Conservation (phyloP, 495 filamentous ascomycete species). For the Entonaema liquescens region DNA sequence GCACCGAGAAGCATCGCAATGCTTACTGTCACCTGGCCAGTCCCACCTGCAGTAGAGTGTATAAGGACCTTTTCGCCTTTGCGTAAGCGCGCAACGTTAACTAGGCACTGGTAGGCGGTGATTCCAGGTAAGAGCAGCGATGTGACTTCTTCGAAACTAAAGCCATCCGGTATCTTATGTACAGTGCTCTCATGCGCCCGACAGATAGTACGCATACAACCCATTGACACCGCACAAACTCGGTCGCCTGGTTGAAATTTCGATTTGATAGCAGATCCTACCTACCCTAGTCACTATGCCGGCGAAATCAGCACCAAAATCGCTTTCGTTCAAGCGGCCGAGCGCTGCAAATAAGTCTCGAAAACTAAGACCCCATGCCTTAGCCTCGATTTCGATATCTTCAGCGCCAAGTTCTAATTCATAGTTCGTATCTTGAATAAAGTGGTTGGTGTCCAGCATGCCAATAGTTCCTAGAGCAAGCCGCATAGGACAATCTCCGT, state of each 20-base stretch:
- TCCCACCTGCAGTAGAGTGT: background rate
- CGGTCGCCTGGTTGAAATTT: background rate
- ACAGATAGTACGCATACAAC: background rate
- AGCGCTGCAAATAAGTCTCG: background rate
- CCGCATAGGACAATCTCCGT: background rate
- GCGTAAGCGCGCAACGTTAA: background rate
- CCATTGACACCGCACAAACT: background rate
- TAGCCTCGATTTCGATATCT: background rate
- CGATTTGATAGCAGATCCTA: background rate
- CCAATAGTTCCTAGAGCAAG: background rate
- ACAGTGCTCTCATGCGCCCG: background rate
- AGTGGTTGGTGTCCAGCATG: background rate
- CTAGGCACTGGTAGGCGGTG: background rate
- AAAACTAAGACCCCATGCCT: background rate
- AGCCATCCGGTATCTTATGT: background rate
- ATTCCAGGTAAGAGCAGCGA: background rate
- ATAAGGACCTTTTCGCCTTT: background rate
- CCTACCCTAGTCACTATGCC: background rate
- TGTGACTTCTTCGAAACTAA: background rate
- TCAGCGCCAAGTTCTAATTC: background rate
- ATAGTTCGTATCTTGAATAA: background rate
- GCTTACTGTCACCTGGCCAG: background rate
- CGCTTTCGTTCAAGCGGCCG: background rate
- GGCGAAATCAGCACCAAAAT: background rate
- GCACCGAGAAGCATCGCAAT: background rate